Percentiles rank a stretch among this genome's conserved stretches.
Evolutionary conservation across 2,329 filamentous ascomycete genomes (phyloP).

Genomic region (Pseudocercospora pini-densiflorae): DNA sequence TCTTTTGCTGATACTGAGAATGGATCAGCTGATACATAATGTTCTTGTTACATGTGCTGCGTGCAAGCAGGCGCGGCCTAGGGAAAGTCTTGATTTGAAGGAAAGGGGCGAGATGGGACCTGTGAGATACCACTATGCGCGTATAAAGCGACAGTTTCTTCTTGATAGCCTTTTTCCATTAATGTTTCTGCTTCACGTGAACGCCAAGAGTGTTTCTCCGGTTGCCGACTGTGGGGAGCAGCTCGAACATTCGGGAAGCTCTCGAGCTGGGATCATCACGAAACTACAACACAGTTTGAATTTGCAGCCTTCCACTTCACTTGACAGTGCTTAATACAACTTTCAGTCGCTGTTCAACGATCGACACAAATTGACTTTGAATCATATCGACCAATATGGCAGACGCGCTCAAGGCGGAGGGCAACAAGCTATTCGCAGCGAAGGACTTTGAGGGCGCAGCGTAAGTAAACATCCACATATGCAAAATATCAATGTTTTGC

Average conservation of each 20-base stretch:
- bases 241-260: not conserved
- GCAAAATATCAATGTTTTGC: not conserved
- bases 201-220: not conserved
- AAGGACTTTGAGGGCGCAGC: conserved; percentile 97
- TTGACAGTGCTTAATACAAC: not conserved
- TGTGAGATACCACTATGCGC: conserved; percentile 4
- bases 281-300: not conserved
- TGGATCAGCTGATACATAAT: not conserved
- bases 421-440: conserved; percentile 94
- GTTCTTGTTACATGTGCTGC: conserved; percentile 7
- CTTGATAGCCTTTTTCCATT: not conserved
- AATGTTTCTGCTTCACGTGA: not conserved
- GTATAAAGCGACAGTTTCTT: not conserved
- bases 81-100: not conserved
- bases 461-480: conserved; percentile 61
- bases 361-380: not conserved
- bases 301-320: not conserved
- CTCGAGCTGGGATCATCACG: not conserved
- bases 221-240: not conserved
- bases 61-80: conserved; percentile 3
- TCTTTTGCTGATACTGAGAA: conserved; percentile 1
- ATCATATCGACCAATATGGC: conserved; percentile 17
- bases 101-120: not conserved
- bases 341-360: not conserved
- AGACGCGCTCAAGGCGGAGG: conserved; percentile 75